phyloP scores from a whole-genome alignment of 371 early-diverging fungal genomes.

The Mortierella sp. region DNA sequence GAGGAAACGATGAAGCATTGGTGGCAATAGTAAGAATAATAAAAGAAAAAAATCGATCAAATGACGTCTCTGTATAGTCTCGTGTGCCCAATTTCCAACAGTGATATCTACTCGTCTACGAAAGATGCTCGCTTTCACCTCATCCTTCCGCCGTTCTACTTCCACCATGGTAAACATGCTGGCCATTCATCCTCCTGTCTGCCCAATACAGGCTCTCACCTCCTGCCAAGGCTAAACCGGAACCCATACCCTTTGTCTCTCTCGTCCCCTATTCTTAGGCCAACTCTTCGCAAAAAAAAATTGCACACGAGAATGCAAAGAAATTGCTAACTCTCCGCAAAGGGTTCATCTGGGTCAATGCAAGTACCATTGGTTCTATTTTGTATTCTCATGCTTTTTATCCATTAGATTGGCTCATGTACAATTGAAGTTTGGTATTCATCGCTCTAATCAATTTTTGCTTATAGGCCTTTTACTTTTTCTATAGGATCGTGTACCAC shows the following conservation, averaged over 20 bases:
- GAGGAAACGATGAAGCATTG: too few species aligned
- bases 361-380: conserved; percentile 31
- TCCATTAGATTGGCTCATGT: not conserved
- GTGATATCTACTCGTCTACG: too few species aligned
- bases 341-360: conserved; percentile 74
- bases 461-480: conserved; percentile 63
- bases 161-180: conserved; percentile 3
- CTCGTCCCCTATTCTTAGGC: conserved; percentile 70
- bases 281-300: conserved; percentile 82
- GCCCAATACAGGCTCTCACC: too few species aligned
- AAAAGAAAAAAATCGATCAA: too few species aligned
- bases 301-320: conserved; percentile 72
- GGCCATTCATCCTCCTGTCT: too few species aligned
- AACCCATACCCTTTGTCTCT: not conserved
- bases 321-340: conserved; percentile 69
- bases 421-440: not conserved
- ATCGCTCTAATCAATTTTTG: not conserved
- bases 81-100: too few species aligned
- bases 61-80: too few species aligned
- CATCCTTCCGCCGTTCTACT: too few species aligned
- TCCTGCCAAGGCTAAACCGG: not conserved
- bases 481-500: conserved; percentile 67
- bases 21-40: too few species aligned
- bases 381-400: not conserved
- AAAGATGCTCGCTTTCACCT: too few species aligned